Percentiles rank a stretch among this genome's conserved stretches.
These are phyloP conservation scores for Leptographium galeiforme DNA, from an alignment of 2,329 filamentous ascomycete genomes.

Conservation along the genomic window DNA sequence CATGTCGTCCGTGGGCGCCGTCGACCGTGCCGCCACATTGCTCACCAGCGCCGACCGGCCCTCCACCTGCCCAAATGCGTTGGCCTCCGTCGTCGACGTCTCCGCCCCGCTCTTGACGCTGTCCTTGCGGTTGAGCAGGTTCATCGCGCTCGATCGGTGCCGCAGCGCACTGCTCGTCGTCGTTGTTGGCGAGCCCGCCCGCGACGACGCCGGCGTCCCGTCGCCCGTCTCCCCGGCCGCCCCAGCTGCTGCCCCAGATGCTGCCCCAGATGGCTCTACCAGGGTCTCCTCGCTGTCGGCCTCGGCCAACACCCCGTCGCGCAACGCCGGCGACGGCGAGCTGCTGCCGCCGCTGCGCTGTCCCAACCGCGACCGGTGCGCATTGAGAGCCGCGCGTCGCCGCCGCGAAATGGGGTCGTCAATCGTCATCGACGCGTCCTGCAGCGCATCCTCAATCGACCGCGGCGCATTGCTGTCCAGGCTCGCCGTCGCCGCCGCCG, in stretches of 20 bases:
- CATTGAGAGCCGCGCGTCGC: slow-evolving; percentile 37
- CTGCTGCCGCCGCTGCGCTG: slow-evolving; percentile 19
- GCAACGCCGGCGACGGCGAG: slow-evolving; percentile 21
- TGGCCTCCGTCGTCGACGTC: slow-evolving; percentile 44
- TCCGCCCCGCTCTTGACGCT: slow-evolving; percentile 44
- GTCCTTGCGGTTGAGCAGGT: slow-evolving; percentile 44
- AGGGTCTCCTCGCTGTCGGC: slow-evolving; percentile 14
- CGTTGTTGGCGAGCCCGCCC: not conserved
- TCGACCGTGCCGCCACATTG: slow-evolving; percentile 11
- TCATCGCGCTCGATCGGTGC: slow-evolving; percentile 46
- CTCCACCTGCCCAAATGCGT: slow-evolving; percentile 47
- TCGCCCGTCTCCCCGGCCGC: slow-evolving; percentile 12
- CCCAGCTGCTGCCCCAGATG: too few species aligned
- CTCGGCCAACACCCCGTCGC: slow-evolving; percentile 11
- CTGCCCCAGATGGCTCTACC: not conserved
- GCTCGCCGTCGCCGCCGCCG: slow-evolving; percentile 24
- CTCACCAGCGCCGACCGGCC: slow-evolving; percentile 33
- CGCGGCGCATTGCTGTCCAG: slow-evolving; percentile 24
- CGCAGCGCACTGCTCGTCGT: slow-evolving; percentile 22
- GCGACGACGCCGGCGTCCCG: slow-evolving; percentile 8
- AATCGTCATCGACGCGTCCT: slow-evolving; percentile 84
- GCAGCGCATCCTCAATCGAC: slow-evolving; percentile 78
- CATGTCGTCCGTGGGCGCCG: slow-evolving; percentile 8
- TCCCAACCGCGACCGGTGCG: slow-evolving; percentile 31
- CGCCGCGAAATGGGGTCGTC: slow-evolving; percentile 50